Evolutionary conservation across 2,329 filamentous ascomycete genomes (phyloP).

Genomic region (Microcera coccophila): DNA sequence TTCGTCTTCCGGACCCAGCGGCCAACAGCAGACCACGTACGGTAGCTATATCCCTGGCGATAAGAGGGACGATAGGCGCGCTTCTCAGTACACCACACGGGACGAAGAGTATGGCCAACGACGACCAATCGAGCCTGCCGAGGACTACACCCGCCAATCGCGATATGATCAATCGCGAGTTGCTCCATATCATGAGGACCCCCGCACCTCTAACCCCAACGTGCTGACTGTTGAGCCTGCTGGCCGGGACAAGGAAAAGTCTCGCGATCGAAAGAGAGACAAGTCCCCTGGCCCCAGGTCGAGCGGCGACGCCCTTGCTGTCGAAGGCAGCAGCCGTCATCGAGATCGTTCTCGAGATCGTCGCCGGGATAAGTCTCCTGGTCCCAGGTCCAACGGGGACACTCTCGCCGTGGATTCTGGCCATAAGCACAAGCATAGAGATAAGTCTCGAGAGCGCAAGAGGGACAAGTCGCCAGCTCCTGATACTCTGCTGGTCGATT

Average conservation of each 20-base stretch:
- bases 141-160: slow-evolving; percentile 20
- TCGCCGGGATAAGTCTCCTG: slow-evolving; percentile 18
- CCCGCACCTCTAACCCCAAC: slow-evolving; percentile 36
- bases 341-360: slow-evolving; percentile 3
- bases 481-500: slow-evolving; percentile 12
- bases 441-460: slow-evolving; percentile 20
- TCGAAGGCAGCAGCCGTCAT: slow-evolving; percentile 2
- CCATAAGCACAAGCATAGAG: slow-evolving; percentile 16
- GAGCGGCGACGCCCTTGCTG: neutral
- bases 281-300: slow-evolving; percentile 17
- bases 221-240: slow-evolving; percentile 42
- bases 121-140: slow-evolving; percentile 9
- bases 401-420: slow-evolving; percentile 5
- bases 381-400: slow-evolving; percentile 1
- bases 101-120: slow-evolving; percentile 10
- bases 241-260: slow-evolving; percentile 33
- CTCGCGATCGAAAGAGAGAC: slow-evolving; percentile 30
- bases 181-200: slow-evolving; percentile 31
- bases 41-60: slow-evolving; percentile 24
- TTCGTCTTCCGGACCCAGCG: slow-evolving; percentile 7
- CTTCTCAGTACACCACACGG: slow-evolving; percentile 10
- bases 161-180: slow-evolving; percentile 20
- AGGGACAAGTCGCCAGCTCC: slow-evolving; percentile 40
- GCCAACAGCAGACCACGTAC: slow-evolving; percentile 23
- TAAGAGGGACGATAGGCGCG: neutral